A percentile compares a stretch with the other conserved stretches of the same genome.
These are phyloP conservation scores for Botrytis medusae DNA, from an alignment of 2,329 filamentous ascomycete species.

Conservation along the genomic window DNA sequence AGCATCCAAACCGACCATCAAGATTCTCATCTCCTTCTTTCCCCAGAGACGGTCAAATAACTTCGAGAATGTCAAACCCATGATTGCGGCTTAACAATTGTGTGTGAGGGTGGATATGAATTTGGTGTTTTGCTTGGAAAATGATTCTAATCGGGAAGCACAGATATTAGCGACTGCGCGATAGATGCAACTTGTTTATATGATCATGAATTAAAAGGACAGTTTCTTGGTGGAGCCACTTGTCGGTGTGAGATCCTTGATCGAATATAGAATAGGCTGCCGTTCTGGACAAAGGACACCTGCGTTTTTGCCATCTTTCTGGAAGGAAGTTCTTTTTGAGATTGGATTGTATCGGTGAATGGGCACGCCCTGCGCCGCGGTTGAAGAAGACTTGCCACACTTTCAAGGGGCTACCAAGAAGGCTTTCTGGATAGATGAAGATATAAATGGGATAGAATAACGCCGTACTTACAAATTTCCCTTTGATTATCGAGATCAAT, in stretches of 20 bases:
- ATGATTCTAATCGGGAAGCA: conserved; percentile 26
- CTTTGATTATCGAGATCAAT: conserved; percentile 28
- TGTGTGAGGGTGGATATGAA: conserved; percentile 38
- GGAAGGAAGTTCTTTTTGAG: background rate
- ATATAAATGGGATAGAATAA: conserved; percentile 16
- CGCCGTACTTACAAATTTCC: conserved; percentile 33
- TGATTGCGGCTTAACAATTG: conserved; percentile 60
- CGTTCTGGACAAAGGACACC: conserved; percentile 25
- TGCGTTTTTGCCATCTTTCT: conserved; percentile 7
- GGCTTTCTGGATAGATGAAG: background rate
- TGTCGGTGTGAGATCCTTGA: conserved; percentile 25
- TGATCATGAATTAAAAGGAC: conserved; percentile 29
- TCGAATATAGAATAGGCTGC: conserved; percentile 31
- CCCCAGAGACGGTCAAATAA: conserved; percentile 95
- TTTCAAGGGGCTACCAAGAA: conserved; percentile 15
- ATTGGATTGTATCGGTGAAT: conserved; percentile 24
- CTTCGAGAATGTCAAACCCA: conserved; percentile 98
- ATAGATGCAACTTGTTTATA: conserved; percentile 27
- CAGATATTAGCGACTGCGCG: conserved; percentile 25
- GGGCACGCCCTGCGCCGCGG: conserved; percentile 16
- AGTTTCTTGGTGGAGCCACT: conserved; percentile 30
- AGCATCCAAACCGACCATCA: conserved; percentile 99
- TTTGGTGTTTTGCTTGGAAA: conserved; percentile 36
- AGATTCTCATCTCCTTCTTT: conserved; percentile 99
- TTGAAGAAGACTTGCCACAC: conserved; percentile 21